Base-by-base conservation (phyloP, 768 basidiomycete genomes). In the Auriscalpium vulgare region DNA sequence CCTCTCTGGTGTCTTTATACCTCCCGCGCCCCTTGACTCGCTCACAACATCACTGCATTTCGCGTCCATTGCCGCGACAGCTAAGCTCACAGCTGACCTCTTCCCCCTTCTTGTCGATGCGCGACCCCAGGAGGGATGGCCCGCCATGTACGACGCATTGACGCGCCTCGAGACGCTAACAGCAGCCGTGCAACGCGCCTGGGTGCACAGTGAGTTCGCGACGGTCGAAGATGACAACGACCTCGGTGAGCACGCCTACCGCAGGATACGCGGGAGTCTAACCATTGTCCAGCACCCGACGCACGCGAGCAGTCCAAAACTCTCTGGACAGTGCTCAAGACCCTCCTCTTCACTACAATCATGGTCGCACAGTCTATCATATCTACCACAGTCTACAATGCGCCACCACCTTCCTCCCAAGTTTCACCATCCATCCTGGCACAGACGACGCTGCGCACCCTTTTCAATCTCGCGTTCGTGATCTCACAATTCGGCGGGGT, bases 401-500 rank as follows among this genome's bases (percentile, higher is more conserved):
- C 8, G 14, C 68, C 16, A 21, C 51, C 54, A 19, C 37, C 38
- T 48, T n/a, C 47, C 17, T 47, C 45, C 21, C 16, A 55, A 11
- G 56, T 58, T 37, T 70, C 72, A 3, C 76, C 81, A 8, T 69
- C 76, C 7, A 59, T 75, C 4, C 72, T 91, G 10, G 83, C 87
- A 2, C 69, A 79, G 6, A 68, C 74, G 13, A 74, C 78, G 5
- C 69, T 93, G 0, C 74, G 75, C 29, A 79, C 78, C 0, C 75
- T 93, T 10, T 82, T 79, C 10, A 78, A 83, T 63, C 74, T 91
- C 17, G 82, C 89, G 2, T 90, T 90, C 63, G 78, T 92, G 49
- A 81, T 92, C 8, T 81, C 85, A 9, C 82, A 87, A 62, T 91
- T 93, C 60, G 91, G 91, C 2, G 87, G 88, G 8, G 75, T 87